These are phyloP conservation scores for Cytospora paraplurivora DNA, from an alignment of 2,329 filamentous ascomycete species.

Conservation along the genomic window DNA sequence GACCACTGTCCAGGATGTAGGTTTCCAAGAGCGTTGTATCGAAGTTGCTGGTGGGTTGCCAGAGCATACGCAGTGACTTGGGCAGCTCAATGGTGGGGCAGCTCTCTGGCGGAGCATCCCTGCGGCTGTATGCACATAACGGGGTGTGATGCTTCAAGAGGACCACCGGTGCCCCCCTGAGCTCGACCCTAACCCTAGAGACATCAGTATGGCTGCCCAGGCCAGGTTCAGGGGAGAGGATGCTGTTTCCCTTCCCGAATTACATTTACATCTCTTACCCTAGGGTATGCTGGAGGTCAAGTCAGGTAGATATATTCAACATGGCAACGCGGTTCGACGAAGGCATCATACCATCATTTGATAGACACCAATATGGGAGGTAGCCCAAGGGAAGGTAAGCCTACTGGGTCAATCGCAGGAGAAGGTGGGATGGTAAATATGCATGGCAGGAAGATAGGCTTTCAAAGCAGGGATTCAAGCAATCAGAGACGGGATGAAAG, in stretches of 20 bases:
- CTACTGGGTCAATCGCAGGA: not conserved
- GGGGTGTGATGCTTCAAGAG: not conserved
- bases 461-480: not conserved
- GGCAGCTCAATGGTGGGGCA: constrained; percentile 22
- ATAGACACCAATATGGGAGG: not conserved
- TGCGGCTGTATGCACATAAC: constrained; percentile 13
- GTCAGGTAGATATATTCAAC: no score
- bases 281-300: no score
- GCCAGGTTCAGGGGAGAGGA: not conserved
- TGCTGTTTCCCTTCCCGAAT: no score
- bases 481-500: not conserved
- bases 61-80: not conserved
- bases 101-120: not conserved
- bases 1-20: not conserved
- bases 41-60: not conserved
- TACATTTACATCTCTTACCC: no score
- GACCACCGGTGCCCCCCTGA: not conserved
- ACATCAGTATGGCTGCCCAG: not conserved
- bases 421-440: not conserved
- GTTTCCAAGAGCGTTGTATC: not conserved
- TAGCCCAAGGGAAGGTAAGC: not conserved
- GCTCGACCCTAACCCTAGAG: not conserved
- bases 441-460: not conserved
- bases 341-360: not conserved
- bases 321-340: not conserved